Conservation (phyloP, 768 basidiomycete genomes). For the Punctularia strigosozonata region DNA sequence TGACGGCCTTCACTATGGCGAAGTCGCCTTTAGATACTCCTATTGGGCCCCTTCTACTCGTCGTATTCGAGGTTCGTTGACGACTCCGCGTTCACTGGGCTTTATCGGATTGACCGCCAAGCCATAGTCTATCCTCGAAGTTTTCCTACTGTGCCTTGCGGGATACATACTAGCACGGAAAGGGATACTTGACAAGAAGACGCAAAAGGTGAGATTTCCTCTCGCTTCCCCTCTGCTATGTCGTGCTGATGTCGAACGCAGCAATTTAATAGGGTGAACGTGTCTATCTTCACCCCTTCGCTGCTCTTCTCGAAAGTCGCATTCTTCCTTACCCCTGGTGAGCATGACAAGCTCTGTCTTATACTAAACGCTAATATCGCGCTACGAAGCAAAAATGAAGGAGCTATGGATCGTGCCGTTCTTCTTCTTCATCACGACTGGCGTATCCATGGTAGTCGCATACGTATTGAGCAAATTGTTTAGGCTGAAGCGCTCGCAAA, state of each 20-base stretch:
- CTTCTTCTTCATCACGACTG: conserved; percentile 72
- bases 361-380: neutral
- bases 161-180: conserved; percentile 71
- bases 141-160: conserved; percentile 75
- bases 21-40: neutral
- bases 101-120: too few species aligned
- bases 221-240: neutral
- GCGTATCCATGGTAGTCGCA: conserved; percentile 58
- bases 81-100: too few species aligned
- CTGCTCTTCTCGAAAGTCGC: conserved; percentile 93
- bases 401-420: conserved; percentile 82
- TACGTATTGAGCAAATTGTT: conserved; percentile 50
- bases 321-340: conserved; percentile 52
- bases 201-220: conserved; percentile 57
- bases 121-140: conserved; percentile 73
- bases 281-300: conserved; percentile 81
- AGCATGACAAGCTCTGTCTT: neutral
- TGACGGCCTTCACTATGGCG: too few species aligned
- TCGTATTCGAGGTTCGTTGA: conserved; percentile 10
- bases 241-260: conserved; percentile 19
- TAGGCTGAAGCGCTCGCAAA: conserved; percentile 64
- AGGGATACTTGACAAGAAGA: conserved; percentile 80
- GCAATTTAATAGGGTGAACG: conserved; percentile 75
- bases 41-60: conserved; percentile 4
- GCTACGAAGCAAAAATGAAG: conserved; percentile 51